phyloP scores from a whole-genome alignment of 352 stramenopile species.

The Phytophthora foliorum region DNA sequence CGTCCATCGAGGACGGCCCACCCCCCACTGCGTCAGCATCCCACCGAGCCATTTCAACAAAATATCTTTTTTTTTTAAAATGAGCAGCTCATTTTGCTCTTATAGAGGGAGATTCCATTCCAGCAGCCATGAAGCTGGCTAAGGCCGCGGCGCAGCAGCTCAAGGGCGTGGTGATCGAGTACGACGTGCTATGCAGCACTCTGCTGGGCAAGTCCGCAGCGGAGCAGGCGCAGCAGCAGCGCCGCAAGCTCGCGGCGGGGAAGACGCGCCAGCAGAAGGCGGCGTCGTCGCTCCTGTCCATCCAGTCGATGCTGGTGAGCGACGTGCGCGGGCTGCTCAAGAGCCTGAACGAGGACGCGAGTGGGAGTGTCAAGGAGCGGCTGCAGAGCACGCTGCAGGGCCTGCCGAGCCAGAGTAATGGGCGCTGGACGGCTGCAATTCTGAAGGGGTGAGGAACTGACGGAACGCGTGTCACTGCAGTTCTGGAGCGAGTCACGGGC shows the following conservation, averaged over 20 bases:
- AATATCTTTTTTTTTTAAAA: too few species aligned
- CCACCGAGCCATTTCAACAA: too few species aligned
- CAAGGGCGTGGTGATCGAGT: constrained; percentile 83
- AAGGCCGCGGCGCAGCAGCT: constrained; percentile 73
- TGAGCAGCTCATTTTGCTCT: too few species aligned
- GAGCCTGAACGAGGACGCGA: constrained; percentile 67
- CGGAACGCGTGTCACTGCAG: constrained; percentile 26
- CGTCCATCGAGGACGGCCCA: too few species aligned
- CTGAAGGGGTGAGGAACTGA: background rate
- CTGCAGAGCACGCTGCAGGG: constrained; percentile 72
- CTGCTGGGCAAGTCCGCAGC: constrained; percentile 56
- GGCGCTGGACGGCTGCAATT: constrained; percentile 1
- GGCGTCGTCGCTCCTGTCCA: constrained; percentile 37
- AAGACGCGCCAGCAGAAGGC: constrained; percentile 29
- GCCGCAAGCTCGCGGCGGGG: constrained; percentile 28
- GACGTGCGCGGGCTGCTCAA: constrained; percentile 75
- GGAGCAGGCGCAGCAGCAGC: constrained; percentile 47
- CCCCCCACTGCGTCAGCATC: too few species aligned
- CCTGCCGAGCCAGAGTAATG: constrained; percentile 63
- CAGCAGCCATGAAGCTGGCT: constrained; percentile 65
- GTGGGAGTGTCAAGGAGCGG: constrained; percentile 69
- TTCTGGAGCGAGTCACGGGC: constrained; percentile 64
- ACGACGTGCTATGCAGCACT: constrained; percentile 81
- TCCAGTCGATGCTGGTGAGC: constrained; percentile 67
- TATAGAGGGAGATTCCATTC: constrained; percentile 21